These are phyloP conservation scores for Sparassis latifolia DNA, from an alignment of 1,284 basidiomycete genomes.

Conservation along the genomic window DNA sequence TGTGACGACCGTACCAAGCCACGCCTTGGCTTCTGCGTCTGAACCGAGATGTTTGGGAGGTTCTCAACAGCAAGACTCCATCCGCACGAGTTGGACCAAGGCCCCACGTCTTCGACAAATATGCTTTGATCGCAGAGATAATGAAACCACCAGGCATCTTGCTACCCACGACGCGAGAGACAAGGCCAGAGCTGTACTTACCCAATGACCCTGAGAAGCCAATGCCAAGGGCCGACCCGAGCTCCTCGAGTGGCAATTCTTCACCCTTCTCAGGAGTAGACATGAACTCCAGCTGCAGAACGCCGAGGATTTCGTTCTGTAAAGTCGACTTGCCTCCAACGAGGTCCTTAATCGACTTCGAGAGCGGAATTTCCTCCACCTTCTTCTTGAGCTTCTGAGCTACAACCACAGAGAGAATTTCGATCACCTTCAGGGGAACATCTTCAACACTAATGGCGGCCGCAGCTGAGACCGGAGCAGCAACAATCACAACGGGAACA, in stretches of 20 bases:
- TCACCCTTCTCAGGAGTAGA: constrained; percentile 97
- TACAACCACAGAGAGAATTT: constrained; percentile 85
- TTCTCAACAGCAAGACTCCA: constrained; percentile 89
- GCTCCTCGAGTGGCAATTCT: constrained; percentile 92
- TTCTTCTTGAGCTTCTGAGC: constrained; percentile 98
- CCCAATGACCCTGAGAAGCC: constrained; percentile 87
- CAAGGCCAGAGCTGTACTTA: constrained; percentile 90
- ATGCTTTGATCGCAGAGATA: constrained; percentile 83
- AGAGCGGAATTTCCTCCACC: constrained; percentile 80
- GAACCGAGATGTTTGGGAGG: constrained; percentile 91
- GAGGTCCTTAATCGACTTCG: constrained; percentile 97
- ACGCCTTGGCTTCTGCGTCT: constrained; percentile 89
- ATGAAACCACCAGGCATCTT: constrained; percentile 99
- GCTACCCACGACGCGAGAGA: constrained; percentile 87
- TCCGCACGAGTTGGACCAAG: constrained; percentile 87
- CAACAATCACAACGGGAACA: constrained; percentile 36
- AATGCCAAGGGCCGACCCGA: constrained; percentile 78
- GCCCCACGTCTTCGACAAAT: constrained; percentile 91
- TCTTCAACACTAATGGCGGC: constrained; percentile 80
- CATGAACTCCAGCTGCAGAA: constrained; percentile 84
- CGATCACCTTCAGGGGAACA: constrained; percentile 86
- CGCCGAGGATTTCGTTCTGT: constrained; percentile 94
- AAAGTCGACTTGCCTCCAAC: constrained; percentile 98
- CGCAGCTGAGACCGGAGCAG: constrained; percentile 37
- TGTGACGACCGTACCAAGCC: constrained; percentile 84